Conservation (phyloP, 441 rosid genomes). For the Brassica hybrid region DNA sequence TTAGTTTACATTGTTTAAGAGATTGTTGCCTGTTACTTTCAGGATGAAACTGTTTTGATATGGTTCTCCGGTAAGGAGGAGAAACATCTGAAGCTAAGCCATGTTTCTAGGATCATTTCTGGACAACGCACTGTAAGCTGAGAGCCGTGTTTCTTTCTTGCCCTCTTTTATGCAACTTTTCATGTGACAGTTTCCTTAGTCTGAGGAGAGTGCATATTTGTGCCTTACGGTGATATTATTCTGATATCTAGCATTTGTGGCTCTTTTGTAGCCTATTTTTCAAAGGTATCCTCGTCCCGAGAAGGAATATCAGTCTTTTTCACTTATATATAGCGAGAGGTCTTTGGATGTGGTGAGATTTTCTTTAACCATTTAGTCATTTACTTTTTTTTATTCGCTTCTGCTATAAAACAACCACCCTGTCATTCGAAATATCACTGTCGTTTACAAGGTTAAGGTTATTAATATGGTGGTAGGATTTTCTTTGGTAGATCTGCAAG, state of each 20-base stretch:
- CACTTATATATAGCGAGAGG: constrained; percentile 85
- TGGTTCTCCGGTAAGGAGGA: too few species aligned
- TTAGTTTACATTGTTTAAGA: too few species aligned
- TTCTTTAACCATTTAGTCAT: neutral
- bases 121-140: too few species aligned
- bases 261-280: constrained; percentile 79
- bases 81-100: too few species aligned
- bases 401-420: neutral
- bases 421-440: constrained; percentile 16
- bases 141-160: too few species aligned
- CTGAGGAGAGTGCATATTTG: too few species aligned
- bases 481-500: constrained; percentile 74
- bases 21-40: too few species aligned
- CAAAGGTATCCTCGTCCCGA: constrained; percentile 97
- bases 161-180: too few species aligned
- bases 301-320: constrained; percentile 96
- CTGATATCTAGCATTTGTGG: constrained; percentile 21
- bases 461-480: constrained; percentile 34
- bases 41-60: too few species aligned
- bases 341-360: constrained; percentile 84
- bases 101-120: too few species aligned
- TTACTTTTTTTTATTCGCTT: neutral
- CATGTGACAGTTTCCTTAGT: too few species aligned
- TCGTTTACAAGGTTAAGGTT: constrained; percentile 21
- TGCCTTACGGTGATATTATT: too few species aligned